Base-by-base conservation (phyloP, 495 filamentous ascomycete genomes). In the Penicillium robsamsonii region DNA sequence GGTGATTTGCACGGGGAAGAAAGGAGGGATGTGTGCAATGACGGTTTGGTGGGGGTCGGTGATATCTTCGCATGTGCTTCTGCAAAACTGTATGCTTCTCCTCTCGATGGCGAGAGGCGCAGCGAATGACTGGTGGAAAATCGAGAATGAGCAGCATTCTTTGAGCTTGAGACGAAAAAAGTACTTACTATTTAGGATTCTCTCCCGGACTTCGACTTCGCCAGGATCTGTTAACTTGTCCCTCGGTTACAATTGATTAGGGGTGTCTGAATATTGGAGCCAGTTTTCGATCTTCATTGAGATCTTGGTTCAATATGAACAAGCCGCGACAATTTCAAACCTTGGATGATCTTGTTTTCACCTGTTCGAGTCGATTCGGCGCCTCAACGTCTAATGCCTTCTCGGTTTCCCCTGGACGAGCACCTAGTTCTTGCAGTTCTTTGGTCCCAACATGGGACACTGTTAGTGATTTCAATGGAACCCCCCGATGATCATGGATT, bases 401-500 rank as follows among this genome's bases (percentile, higher is more conserved):
- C 17, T 27, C 22, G 37, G 8, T 25, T 40, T 4, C 5, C 18
- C 22, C 49, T 20, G 31, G 41, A 46, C 42, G 30, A 46, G 43
- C 31, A 48, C 25, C 53, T 56, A 56, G 53, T 55, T 55, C 25
- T 40, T 38, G 22, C 44, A 47, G 18, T 37, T 20, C 20, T 22
- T 24, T 11, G 41, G 29, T 29, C 43, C 43, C 30, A 41, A 30
- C 24, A 11, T 29, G 55, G 48, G 48, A 50, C 38, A 17, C 38
- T 45, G 24, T 27, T 54, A 59, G 43, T 53, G 41, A 46, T 47
- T 59, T 18, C 40, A 57, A 51, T 50, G 46, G 37, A 59, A 46
- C 41, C 6, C 35, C 22, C 44, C 38, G 41, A 35, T 42, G 22
- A 29, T 24, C 29, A 35, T 50, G 47, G 24, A 43, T 38, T 11